Percentiles rank a stretch among this genome's conserved stretches.
Conservation (phyloP, 345 rosid species). For the Lumnitzera littorea region DNA sequence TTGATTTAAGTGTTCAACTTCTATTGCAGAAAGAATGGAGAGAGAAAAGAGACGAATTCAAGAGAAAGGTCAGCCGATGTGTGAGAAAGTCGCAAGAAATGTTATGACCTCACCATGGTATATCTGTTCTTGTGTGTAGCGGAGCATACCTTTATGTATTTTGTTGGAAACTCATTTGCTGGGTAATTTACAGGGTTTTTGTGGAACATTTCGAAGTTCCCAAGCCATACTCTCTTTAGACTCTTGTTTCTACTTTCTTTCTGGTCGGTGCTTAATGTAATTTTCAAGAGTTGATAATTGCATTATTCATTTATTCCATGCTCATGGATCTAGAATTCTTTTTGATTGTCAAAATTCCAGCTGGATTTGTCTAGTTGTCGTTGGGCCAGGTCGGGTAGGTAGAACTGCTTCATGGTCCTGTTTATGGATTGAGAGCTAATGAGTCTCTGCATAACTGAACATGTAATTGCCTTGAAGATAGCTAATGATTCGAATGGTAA, state of each 20-base stretch:
- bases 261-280: no score
- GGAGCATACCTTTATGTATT: conserved; percentile 8
- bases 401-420: no score
- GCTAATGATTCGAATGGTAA: no score
- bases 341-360: no score
- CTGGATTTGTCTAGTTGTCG: no score
- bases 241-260: not conserved
- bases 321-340: no score
- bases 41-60: conserved; percentile 67
- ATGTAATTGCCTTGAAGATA: no score
- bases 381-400: no score
- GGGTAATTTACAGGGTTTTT: conserved; percentile 1
- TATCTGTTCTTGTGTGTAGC: conserved; percentile 1
- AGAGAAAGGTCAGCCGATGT: conserved; percentile 60
- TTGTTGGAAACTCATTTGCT: conserved; percentile 11
- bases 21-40: conserved; percentile 62
- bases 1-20: not conserved
- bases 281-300: no score
- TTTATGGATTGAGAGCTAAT: no score
- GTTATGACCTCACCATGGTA: conserved; percentile 17
- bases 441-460: no score
- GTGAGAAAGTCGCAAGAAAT: conserved; percentile 64
- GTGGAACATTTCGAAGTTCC: conserved; percentile 9
- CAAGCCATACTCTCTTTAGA: conserved; percentile 4
- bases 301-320: no score